Evolutionary conservation across 768 basidiomycete species (phyloP).

Genomic region (Collybia sordida): DNA sequence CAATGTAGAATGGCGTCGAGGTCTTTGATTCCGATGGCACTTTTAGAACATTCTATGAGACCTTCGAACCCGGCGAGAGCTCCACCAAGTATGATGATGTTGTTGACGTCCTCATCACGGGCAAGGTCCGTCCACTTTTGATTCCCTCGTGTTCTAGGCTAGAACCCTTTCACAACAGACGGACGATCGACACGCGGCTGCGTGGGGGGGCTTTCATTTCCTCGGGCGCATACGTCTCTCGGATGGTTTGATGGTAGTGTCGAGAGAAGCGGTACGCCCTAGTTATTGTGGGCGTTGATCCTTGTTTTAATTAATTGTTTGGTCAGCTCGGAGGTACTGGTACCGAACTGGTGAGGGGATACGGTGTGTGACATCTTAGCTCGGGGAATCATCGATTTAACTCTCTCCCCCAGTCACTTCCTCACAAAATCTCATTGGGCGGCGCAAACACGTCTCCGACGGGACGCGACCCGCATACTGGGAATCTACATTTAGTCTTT

Average conservation of each 20-base stretch:
- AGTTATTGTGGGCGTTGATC: neutral
- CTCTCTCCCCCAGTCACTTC: constrained; percentile 37
- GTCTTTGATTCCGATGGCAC: constrained; percentile 33
- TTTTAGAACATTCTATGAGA: constrained; percentile 39
- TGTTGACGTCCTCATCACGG: constrained; percentile 52
- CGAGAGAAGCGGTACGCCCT: constrained; percentile 48
- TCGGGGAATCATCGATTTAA: constrained; percentile 5
- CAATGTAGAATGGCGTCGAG: constrained; percentile 49
- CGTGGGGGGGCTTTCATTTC: constrained; percentile 59
- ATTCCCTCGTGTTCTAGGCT: neutral
- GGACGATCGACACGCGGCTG: constrained; percentile 41
- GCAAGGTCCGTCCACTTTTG: constrained; percentile 36
- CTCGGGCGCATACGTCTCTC: constrained; percentile 56
- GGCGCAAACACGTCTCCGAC: constrained; percentile 35
- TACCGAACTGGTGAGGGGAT: constrained; percentile 45
- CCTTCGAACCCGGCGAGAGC: constrained; percentile 21
- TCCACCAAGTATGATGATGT: constrained; percentile 21
- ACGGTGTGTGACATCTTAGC: constrained; percentile 32
- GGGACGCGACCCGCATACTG: constrained; percentile 37
- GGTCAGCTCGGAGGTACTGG: constrained; percentile 26
- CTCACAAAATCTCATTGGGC: constrained; percentile 51
- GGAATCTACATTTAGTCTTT: constrained; percentile 55
- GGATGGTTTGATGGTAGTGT: constrained; percentile 59
- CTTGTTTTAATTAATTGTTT: neutral
- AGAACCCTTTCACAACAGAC: constrained; percentile 31